phyloP scores from a whole-genome alignment of 352 stramenopile species.

The Globisporangium viniferum region DNA sequence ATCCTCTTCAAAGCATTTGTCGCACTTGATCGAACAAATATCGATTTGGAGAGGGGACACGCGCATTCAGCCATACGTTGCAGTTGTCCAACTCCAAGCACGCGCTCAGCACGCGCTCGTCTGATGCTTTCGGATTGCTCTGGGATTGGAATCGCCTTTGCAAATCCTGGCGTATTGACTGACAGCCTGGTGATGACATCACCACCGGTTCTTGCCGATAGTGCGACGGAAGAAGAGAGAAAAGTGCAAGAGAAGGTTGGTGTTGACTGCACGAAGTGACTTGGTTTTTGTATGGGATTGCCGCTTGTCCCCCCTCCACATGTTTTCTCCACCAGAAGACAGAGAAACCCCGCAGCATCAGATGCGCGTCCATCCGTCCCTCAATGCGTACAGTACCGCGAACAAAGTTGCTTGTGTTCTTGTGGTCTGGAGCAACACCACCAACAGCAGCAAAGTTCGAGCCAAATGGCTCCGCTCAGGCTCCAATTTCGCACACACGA shows the following conservation, averaged over 20 bases:
- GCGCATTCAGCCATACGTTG: slow-evolving; percentile 10
- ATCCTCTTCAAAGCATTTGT: neutral
- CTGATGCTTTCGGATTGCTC: neutral
- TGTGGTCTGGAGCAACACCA: neutral
- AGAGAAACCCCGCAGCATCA: neutral
- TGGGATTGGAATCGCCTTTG: neutral
- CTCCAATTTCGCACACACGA: neutral
- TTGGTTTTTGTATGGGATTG: slow-evolving; percentile 2
- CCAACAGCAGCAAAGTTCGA: neutral
- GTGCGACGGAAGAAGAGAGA: neutral
- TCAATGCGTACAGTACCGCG: neutral
- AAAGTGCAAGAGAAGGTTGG: neutral
- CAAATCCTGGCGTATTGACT: neutral
- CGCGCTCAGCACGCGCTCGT: slow-evolving; percentile 1
- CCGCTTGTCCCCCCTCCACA: neutral
- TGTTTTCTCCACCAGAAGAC: neutral
- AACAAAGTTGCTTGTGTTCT: neutral
- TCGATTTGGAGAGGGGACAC: neutral
- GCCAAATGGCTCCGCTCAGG: slow-evolving; percentile 1
- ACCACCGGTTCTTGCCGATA: neutral
- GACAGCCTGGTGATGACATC: neutral
- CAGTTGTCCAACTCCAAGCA: slow-evolving; percentile 1
- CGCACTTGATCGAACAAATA: neutral
- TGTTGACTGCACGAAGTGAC: neutral
- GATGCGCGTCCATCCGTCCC: neutral